Evolutionary conservation across 2,329 filamentous ascomycete genomes (phyloP).

Genomic region (Cladophialophora psammophila): DNA sequence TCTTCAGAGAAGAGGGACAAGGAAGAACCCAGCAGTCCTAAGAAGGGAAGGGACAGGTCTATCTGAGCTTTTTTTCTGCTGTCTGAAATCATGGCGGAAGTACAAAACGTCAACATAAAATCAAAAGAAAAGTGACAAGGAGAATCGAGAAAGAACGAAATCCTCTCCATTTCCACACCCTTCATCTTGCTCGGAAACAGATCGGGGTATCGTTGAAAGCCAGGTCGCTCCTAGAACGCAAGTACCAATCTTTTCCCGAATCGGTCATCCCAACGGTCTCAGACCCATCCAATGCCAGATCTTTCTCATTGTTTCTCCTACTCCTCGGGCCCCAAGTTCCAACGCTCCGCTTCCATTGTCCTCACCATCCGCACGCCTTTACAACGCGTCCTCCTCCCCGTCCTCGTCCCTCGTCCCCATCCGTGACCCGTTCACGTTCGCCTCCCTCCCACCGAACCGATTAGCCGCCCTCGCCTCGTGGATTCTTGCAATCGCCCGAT

Average conservation of each 20-base stretch:
- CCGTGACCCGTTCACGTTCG: slow-evolving; percentile 25
- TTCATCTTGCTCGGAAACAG: not conserved
- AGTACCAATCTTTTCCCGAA: not conserved
- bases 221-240: not conserved
- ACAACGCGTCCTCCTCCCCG: slow-evolving; percentile 30
- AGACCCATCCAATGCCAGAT: not conserved
- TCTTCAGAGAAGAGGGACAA: too few species aligned
- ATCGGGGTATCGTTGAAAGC: not conserved
- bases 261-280: not conserved
- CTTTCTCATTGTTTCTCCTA: not conserved
- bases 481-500: slow-evolving; percentile 89
- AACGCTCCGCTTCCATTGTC: too few species aligned
- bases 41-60: too few species aligned
- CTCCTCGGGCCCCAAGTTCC: not conserved
- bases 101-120: too few species aligned
- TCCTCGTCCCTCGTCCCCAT: slow-evolving; percentile 26
- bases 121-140: too few species aligned
- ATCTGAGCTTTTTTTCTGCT: too few species aligned
- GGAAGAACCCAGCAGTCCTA: too few species aligned
- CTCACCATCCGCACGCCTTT: not conserved
- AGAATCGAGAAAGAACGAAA: not conserved
- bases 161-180: slow-evolving; percentile 1
- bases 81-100: too few species aligned
- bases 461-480: slow-evolving; percentile 66
- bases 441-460: slow-evolving; percentile 22